phyloP scores from a whole-genome alignment of 2,329 filamentous ascomycete species.

The Fusarium duplospermum region DNA sequence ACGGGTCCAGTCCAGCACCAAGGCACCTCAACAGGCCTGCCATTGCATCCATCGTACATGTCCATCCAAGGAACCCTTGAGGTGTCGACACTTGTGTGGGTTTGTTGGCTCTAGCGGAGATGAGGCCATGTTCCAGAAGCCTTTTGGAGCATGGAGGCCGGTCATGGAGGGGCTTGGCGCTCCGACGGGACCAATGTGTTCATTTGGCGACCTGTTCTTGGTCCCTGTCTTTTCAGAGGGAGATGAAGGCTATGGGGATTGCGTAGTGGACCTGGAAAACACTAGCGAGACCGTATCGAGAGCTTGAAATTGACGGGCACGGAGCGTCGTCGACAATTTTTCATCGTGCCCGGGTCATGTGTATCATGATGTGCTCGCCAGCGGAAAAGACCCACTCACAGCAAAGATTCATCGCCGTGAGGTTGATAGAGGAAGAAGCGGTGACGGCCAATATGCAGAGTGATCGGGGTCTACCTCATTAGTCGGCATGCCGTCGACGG shows the following conservation, averaged over 20 bases:
- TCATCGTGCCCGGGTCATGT: not conserved
- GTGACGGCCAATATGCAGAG: conserved; percentile 29
- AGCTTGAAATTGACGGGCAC: not conserved
- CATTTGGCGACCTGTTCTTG: not conserved
- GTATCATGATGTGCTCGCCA: conserved; percentile 9
- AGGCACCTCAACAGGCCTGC: conserved; percentile 9
- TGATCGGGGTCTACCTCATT: conserved; percentile 18
- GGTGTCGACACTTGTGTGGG: conserved; percentile 2
- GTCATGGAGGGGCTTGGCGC: conserved; percentile 8
- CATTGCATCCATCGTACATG: conserved; percentile 13
- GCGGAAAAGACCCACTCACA: conserved; percentile 15
- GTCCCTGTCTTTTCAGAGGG: conserved; percentile 5
- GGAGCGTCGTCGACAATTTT: not conserved
- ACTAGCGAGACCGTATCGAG: not conserved
- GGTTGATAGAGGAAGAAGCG: conserved; percentile 29
- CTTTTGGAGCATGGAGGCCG: conserved; percentile 24
- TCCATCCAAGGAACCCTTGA: not conserved
- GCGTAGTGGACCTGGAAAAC: conserved; percentile 4
- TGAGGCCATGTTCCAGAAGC: conserved; percentile 44
- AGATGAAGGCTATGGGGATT: conserved; percentile 6
- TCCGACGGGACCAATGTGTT: not conserved
- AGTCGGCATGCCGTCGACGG: conserved; percentile 22
- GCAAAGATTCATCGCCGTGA: conserved; percentile 23
- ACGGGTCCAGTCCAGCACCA: conserved; percentile 6
- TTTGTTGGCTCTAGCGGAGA: conserved; percentile 25